Conservation (phyloP, 306 rosid species). For the Biancaea sappan region DNA sequence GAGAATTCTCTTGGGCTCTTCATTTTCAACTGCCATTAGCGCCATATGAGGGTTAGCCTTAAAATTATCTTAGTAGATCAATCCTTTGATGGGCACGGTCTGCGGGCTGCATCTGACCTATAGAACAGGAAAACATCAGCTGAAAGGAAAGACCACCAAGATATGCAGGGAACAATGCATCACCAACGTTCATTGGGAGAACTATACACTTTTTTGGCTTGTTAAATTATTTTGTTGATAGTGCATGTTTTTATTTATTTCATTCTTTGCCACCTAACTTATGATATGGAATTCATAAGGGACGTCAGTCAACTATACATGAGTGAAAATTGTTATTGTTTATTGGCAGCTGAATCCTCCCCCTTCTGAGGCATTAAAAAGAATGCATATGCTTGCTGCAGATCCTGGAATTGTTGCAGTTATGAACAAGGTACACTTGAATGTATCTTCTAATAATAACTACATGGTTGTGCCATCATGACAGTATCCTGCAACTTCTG, state of each 20-base stretch:
- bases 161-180: neutral
- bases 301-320: constrained; percentile 7
- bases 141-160: neutral
- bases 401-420: constrained; percentile 95
- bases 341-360: constrained; percentile 84
- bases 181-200: constrained; percentile 18
- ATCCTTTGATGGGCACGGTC: neutral
- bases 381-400: constrained; percentile 96
- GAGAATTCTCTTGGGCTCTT: neutral
- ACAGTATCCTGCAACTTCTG: constrained; percentile 29
- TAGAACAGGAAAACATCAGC: neutral
- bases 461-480: constrained; percentile 32
- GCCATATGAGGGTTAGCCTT: neutral
- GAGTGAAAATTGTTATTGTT: constrained; percentile 28
- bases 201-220: constrained; percentile 1
- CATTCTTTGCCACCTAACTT: constrained; percentile 23
- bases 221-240: constrained; percentile 2
- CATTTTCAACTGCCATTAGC: neutral
- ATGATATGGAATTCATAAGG: neutral
- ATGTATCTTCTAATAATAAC: neutral
- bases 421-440: constrained; percentile 76
- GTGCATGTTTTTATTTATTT: neutral
- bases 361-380: constrained; percentile 79
- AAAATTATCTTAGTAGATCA: neutral
- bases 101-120: neutral